Evolutionary conservation across 1,139 yeast genomes (phyloP).

Genomic region (Protomyces gravidus): DNA sequence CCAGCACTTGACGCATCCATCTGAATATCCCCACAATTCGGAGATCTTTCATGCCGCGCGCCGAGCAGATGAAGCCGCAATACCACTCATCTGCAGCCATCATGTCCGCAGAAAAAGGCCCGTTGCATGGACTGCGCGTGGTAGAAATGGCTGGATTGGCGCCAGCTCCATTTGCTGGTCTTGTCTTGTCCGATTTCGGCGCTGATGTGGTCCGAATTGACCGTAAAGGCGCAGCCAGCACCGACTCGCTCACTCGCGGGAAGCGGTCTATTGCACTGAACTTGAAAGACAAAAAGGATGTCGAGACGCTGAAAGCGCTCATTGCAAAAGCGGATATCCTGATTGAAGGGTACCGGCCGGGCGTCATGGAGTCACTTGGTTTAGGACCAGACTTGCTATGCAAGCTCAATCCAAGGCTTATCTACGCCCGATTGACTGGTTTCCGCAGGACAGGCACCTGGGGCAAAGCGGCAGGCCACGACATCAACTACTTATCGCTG

Average conservation of each 20-base stretch:
- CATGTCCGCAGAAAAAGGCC: constrained; percentile 3
- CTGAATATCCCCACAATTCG: too few relatives aligned
- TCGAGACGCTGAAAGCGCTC: constrained; percentile 36
- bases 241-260: constrained; percentile 41
- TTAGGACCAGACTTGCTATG: constrained; percentile 36
- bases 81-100: background rate
- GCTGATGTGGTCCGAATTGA: constrained; percentile 42
- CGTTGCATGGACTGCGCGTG: constrained; percentile 18
- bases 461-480: constrained; percentile 34
- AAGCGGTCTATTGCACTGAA: constrained; percentile 40
- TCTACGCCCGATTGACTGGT: constrained; percentile 35
- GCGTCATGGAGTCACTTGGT: constrained; percentile 39
- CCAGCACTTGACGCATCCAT: too few relatives aligned
- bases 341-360: constrained; percentile 41
- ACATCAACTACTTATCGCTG: constrained; percentile 35
- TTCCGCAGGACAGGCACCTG: constrained; percentile 33
- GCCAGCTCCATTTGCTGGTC: constrained; percentile 36
- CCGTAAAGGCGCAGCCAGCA: constrained; percentile 31
- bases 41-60: too few relatives aligned
- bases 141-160: constrained; percentile 36
- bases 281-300: constrained; percentile 37
- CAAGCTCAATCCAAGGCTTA: constrained; percentile 28
- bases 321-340: constrained; percentile 39
- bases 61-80: too few relatives aligned
- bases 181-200: constrained; percentile 41